phyloP scores from a whole-genome alignment of 192 early-diverging fungal genomes.

The Podila epigama region DNA sequence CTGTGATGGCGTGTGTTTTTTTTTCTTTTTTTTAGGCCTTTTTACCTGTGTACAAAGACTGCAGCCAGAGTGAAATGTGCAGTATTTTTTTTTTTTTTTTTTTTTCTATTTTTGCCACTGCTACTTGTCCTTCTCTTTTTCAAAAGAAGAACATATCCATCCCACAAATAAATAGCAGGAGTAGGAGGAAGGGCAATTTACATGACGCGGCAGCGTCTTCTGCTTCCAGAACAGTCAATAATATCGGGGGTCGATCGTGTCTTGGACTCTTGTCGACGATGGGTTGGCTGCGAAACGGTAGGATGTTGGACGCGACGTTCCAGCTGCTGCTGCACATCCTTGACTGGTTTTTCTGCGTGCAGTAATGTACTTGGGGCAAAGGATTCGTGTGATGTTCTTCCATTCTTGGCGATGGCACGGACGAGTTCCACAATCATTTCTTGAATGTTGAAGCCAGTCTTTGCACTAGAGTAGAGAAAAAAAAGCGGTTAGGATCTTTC shows the following conservation, averaged over 20 bases:
- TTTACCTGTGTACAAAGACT: too few species aligned
- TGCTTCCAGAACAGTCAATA: neutral
- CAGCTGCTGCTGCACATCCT: too few species aligned
- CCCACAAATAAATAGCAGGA: neutral
- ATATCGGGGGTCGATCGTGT: too few species aligned
- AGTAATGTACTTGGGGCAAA: neutral
- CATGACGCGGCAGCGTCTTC: neutral
- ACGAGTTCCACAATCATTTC: slow-evolving; percentile 30
- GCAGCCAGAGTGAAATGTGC: too few species aligned
- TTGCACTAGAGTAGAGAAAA: slow-evolving; percentile 15
- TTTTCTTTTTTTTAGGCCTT: too few species aligned
- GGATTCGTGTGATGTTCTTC: too few species aligned
- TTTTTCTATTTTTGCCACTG: neutral
- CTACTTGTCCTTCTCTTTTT: too few species aligned
- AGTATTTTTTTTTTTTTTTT: neutral
- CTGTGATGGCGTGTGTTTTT: too few species aligned
- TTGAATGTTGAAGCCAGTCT: slow-evolving; percentile 28
- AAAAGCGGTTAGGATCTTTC: neutral
- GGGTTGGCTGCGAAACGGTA: too few species aligned
- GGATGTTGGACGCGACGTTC: too few species aligned
- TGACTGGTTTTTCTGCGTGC: neutral
- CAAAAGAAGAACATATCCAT: neutral
- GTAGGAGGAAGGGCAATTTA: neutral
- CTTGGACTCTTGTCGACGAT: too few species aligned
- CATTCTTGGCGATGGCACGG: slow-evolving; percentile 17